Evolutionary conservation across 352 stramenopile genomes (phyloP), one percentile per base, ranked within the genome.

Genomic region (Globisporangium paroecandrum): DNA sequence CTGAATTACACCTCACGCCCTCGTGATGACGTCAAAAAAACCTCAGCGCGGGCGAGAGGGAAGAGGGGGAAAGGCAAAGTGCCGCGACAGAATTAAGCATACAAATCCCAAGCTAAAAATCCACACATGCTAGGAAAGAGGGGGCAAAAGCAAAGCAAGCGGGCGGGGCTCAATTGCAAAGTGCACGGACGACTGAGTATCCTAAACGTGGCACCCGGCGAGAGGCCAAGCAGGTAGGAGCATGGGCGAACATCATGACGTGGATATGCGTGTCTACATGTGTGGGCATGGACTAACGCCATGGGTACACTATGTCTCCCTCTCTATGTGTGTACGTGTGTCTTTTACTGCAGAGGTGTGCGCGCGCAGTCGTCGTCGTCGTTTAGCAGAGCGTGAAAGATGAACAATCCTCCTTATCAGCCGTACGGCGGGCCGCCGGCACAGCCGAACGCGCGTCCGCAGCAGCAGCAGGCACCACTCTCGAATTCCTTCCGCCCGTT

Each of bases 401-500:
- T 74, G 69, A 69, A 72, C 66, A 68, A 67, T 41, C 61, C 78
- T 72, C 79, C 79, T 58, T 87, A 82, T 65, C 78, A 87, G 62
- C 74, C 78, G 67, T 90, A 85, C 71, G 84, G 82, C 61, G 79
- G 70, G 54, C 69, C 65, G 54, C 74, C 70, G 27, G 59, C 66
- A 27, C 78, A 75, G 6, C 72, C 69, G 29, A 79, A 72, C 38
- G 47, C 58, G 24, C 64, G 25, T 18, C 72, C 85, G 3, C 79
- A 69, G 25, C 61, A 75, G 61, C 62, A 43, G 43, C 69, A 75
- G 43, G 64, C 62, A 53, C 78, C 77, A 34, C 71, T 62, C 15
- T 62, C 73, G 6, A 69, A 71, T 58, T 72, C 79, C 1, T 91
- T 90, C 65, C 81, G 82, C 15, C 82, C 79, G 62, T 89, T 90